Base-by-base conservation (phyloP, 495 filamentous ascomycete genomes). In the Letharia lupina region DNA sequence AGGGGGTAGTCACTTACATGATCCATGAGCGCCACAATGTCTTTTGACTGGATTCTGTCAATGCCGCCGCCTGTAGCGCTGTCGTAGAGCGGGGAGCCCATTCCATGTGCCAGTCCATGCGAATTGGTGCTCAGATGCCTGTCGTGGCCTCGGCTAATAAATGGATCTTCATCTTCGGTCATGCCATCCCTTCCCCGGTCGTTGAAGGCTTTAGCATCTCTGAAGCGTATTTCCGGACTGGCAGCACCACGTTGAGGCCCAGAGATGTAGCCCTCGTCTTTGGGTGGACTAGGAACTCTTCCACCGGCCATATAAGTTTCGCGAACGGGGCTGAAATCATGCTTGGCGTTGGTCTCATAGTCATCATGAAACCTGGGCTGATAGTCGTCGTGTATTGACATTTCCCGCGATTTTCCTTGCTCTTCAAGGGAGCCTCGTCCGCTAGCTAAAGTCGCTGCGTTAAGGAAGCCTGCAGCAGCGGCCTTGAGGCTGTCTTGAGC, bases 1-100 rank as follows among this genome's bases (percentile, higher is more conserved):
- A 0, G 35, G 28, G 54, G 60, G 44, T 54, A 45, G 35, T 68
- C n/a, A 79, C 86, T 84, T 80, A 89, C 87, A 75, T 96, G 94
- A 73, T 99, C 93, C 94, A 99, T 98, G 37, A 99, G 79, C 50
- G 94, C 92, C 68, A 98, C 87, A 70, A 99, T 95, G 73, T 99
- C 95, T 77, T 96, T 93, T 9, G 91, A 96, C 75, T 99, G 87
- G 65, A 99, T 99, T 48, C 87, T 82, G 67, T 98, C 93, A 67
- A 96, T 89, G 42, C 93, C 93, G 60, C 82, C 85, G 39, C 95
- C 94, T 9, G 91, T 96, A 31, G 93, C 83, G 67, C 90, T 87
- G 73, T 98, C 94, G 71, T 97, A 98, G 23, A 97, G 77, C 9
- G 92, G 93, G 13, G 91, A 93, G 44, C 83, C 85, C 86, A 92